These are phyloP conservation scores for Aspergillus niger DNA, from an alignment of 2,329 filamentous ascomycete species.

Conservation along the genomic window DNA sequence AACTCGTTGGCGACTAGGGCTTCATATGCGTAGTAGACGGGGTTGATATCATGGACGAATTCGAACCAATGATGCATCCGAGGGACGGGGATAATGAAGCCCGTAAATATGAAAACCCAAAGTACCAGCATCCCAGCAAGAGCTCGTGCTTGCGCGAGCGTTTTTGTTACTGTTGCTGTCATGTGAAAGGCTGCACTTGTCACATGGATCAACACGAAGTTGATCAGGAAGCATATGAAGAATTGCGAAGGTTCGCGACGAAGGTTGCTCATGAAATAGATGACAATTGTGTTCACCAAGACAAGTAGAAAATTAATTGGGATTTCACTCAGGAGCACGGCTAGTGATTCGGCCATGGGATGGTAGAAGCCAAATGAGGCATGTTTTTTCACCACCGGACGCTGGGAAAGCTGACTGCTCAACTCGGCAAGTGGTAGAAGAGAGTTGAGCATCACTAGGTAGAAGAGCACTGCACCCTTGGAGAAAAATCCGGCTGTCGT, in stretches of 20 bases:
- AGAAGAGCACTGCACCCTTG: constrained; percentile 78
- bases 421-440: constrained; percentile 56
- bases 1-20: constrained; percentile 84
- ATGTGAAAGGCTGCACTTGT: constrained; percentile 86
- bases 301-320: constrained; percentile 75
- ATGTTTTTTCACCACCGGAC: constrained; percentile 33
- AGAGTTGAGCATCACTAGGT: constrained; percentile 81
- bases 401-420: constrained; percentile 44
- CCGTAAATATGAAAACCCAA: constrained; percentile 51
- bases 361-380: constrained; percentile 34
- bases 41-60: constrained; percentile 79
- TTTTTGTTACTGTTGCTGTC: constrained; percentile 72
- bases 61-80: constrained; percentile 75
- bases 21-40: constrained; percentile 79
- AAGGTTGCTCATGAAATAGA: constrained; percentile 87
- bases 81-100: constrained; percentile 44
- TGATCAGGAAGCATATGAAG: constrained; percentile 82
- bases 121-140: constrained; percentile 54
- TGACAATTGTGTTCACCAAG: constrained; percentile 72
- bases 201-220: constrained; percentile 69
- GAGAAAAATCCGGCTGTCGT: constrained; percentile 71
- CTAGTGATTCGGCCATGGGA: constrained; percentile 23
- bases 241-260: constrained; percentile 72
- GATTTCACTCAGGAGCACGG: constrained; percentile 41
- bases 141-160: constrained; percentile 59